Base-by-base conservation (phyloP, 2,329 filamentous ascomycete genomes). In the Xylariaceae sp. region DNA sequence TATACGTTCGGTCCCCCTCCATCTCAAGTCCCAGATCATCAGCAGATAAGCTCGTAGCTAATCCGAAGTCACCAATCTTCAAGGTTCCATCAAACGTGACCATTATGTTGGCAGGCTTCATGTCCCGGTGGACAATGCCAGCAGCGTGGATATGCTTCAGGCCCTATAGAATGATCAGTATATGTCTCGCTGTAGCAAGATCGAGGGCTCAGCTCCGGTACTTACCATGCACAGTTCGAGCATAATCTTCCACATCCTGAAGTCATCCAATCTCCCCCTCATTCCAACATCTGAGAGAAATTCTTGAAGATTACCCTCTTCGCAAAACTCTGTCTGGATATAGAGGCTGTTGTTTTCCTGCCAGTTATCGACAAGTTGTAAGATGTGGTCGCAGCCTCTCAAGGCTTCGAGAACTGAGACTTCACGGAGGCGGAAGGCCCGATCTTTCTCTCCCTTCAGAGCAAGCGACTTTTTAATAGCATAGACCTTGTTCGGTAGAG, bases 231-330 rank as follows among this genome's bases (percentile, higher is more conserved):
- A 81, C 51, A 96, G 71, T 68, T 99, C 94, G 39, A 96, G 80
- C 60, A 97, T 74, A 50, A 97, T 92, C 74, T 99, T 99, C 90
- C 94, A 99, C 68, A 97, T 96, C 54, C 94, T 83, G 71, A 99
- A 99, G 67, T 97, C 94, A 69, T 99, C 94, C 57, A 99, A 73
- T 59, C 92, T 82, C 42, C 90, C 91, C 65, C 88, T 90, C 53
- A 86, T 79, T 19, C 94, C 94, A 52, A 90, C 83, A 50, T 87
- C 82, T n/a, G 82, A 80, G 30, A 99, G 77, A 65, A 97, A 99
- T 14, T 83, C 79, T 65, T 95, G 87, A 39, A 99, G 74, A 53
- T 89, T 95, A 14, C 94, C 94, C 66, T 96, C 90, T 66, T 96
- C 91, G 63, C 94, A 99, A 66, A 86, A 97, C 65, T 99, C 94